Evolutionary conservation across 345 rosid genomes (phyloP), one percentile per base, ranked within the genome.

Genomic region (Melaleuca quinquenervia): DNA sequence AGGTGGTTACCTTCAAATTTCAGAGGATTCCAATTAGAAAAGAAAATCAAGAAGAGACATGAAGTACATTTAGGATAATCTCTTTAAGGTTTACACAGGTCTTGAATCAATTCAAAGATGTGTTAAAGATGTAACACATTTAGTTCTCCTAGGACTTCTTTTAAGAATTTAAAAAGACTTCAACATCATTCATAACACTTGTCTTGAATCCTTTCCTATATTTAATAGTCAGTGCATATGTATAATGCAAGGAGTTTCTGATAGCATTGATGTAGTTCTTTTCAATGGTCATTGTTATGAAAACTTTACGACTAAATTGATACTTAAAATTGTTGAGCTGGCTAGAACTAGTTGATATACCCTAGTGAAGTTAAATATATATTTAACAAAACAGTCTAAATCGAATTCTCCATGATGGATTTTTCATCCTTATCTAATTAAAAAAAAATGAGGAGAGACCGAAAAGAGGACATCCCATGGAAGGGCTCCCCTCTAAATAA

Each of bases 391-490:
- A 8, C 44, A 0, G 0, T 15, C 44, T 64, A 11, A 15, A 29
- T 62, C 18, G 10, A 62, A 13, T 0, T 60, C 36, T 60, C 41
- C 0, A 1, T 60, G 13, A 5, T 64, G 76, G 16, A 32, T 1
- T 29, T 18, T 9, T 70, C 44, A 29, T 29, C 76, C 22, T 64
- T 3, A 29, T 15, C 29, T 15, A 18, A 29, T 29, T 2, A 62
- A 14, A 15, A 62, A 62, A 41, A 5, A 0, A 1, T 21, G 6
- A 1, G 41, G 75, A 29, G 44, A 7, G 44, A 29, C 45, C 29
- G 45, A 64, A 36, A 18, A 41, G 16, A 20, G 13, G 78, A 70
- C 21, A 32, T 18, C 24, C 6, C 78, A 70, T 41, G 16, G 76
- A 64, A 64, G 24, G 41, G 41, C 56, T 53, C 56, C 56, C 4